phyloP scores from a whole-genome alignment of 805 yeast species.

The Wickerhamomyces mucosus region DNA sequence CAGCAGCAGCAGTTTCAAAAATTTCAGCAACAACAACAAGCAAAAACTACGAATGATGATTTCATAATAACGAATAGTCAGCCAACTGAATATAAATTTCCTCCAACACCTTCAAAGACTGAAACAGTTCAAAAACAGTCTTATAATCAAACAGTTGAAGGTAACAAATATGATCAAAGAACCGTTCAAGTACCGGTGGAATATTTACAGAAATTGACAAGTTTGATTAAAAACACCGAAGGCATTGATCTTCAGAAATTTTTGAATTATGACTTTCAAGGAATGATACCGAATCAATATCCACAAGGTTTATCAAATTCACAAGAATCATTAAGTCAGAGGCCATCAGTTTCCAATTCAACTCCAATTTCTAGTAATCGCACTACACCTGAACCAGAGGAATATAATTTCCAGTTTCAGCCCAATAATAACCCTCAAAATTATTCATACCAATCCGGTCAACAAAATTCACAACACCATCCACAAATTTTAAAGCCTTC shows the following conservation, averaged over 20 bases:
- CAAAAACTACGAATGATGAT: slow-evolving; percentile 22
- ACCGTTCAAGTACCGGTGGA: slow-evolving; percentile 21
- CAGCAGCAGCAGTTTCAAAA: slow-evolving; percentile 5
- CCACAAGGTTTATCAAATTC: no score
- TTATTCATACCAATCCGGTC: no score
- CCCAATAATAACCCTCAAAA: no score
- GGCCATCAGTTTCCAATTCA: no score
- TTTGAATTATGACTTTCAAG: slow-evolving; percentile 11
- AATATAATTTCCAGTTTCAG: no score
- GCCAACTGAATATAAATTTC: slow-evolving; percentile 49
- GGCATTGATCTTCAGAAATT: slow-evolving; percentile 15
- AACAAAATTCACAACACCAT: no score
- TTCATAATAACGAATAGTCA: slow-evolving; percentile 36
- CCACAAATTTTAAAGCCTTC: no score
- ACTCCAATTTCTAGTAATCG: background rate
- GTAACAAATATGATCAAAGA: no score
- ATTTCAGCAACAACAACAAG: background rate
- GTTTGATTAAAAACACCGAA: slow-evolving; percentile 15
- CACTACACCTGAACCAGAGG: background rate
- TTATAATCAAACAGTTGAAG: background rate
- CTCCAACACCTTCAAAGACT: slow-evolving; percentile 26
- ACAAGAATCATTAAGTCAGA: slow-evolving; percentile 1
- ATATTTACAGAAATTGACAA: slow-evolving; percentile 16
- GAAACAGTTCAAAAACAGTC: background rate
- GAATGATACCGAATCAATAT: background rate